Evolutionary conservation across 2,329 filamentous ascomycete species (phyloP).

Genomic region (Penicillium italicum): DNA sequence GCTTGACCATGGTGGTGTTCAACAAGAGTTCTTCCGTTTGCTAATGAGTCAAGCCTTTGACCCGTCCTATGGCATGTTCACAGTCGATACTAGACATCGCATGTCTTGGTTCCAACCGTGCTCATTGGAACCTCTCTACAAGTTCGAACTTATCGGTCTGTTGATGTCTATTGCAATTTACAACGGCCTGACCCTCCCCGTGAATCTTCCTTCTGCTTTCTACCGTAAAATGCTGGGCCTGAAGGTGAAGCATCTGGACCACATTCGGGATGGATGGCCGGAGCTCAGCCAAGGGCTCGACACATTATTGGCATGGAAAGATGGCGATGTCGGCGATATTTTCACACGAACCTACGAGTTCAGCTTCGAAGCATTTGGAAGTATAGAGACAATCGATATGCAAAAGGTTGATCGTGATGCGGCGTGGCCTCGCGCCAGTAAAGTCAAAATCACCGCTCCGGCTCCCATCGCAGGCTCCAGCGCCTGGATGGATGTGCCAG

Average conservation of each 20-base stretch:
- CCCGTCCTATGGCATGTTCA: slow-evolving; percentile 73
- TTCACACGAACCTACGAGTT: slow-evolving; percentile 87
- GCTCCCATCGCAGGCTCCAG: slow-evolving; percentile 10
- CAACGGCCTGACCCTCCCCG: slow-evolving; percentile 85
- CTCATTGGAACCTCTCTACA: slow-evolving; percentile 78
- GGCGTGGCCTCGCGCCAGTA: slow-evolving; percentile 30
- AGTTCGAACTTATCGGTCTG: slow-evolving; percentile 83
- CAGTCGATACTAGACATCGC: slow-evolving; percentile 68
- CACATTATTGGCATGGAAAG: slow-evolving; percentile 70
- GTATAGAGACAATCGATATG: slow-evolving; percentile 55
- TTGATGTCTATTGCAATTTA: slow-evolving; percentile 87
- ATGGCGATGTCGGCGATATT: slow-evolving; percentile 75
- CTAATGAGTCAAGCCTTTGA: slow-evolving; percentile 75
- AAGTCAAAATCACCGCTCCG: background rate
- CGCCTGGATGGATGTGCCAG: slow-evolving; percentile 25
- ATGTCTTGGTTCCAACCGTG: slow-evolving; percentile 87
- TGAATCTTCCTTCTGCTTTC: slow-evolving; percentile 80
- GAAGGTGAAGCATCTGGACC: slow-evolving; percentile 65
- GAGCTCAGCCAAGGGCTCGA: slow-evolving; percentile 71
- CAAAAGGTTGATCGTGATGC: slow-evolving; percentile 39
- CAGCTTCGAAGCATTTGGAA: slow-evolving; percentile 60
- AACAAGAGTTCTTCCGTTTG: slow-evolving; percentile 92
- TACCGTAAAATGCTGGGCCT: slow-evolving; percentile 75
- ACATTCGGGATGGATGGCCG: slow-evolving; percentile 86
- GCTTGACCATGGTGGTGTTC: slow-evolving; percentile 88